A percentile compares a stretch with the other conserved stretches of the same genome.
Conservation (phyloP, 441 rosid genomes). For the Biscutella laevigata region DNA sequence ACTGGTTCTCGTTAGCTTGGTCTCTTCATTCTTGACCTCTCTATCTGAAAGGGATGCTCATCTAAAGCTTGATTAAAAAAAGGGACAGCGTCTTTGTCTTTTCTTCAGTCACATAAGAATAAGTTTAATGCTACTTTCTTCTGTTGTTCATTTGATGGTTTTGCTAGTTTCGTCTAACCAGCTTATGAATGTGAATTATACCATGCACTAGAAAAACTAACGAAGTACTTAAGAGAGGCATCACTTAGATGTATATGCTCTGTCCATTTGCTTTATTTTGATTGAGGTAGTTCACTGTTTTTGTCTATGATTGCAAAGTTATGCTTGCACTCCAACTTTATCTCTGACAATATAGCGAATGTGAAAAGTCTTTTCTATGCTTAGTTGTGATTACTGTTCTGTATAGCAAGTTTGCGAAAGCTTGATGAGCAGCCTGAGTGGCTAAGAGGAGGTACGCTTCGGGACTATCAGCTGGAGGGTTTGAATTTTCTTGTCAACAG, state of each 20-base stretch:
- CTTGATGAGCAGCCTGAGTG: conserved; percentile 99
- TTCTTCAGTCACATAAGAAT: neutral
- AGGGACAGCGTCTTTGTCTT: neutral
- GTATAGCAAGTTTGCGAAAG: conserved; percentile 82
- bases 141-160: too few species aligned
- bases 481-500: conserved; percentile 97
- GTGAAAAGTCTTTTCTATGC: neutral
- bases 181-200: neutral
- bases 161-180: neutral
- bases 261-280: conserved; percentile 3
- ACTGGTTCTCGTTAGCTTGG: conserved; percentile 10
- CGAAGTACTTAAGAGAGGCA: neutral
- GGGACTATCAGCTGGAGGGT: conserved; percentile 99
- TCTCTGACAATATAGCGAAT: neutral
- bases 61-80: neutral
- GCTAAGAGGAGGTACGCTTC: conserved; percentile 95
- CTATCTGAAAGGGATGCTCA: neutral
- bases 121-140: neutral
- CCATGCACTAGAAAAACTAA: neutral
- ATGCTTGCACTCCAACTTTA: too few species aligned
- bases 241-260: neutral
- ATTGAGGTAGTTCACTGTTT: conserved; percentile 2
- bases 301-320: neutral
- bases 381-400: conserved; percentile 14
- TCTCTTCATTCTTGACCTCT: neutral